Percentiles rank a stretch among this genome's conserved stretches.
Conservation (phyloP, 441 rosid genomes). For the Croton laevigatus region DNA sequence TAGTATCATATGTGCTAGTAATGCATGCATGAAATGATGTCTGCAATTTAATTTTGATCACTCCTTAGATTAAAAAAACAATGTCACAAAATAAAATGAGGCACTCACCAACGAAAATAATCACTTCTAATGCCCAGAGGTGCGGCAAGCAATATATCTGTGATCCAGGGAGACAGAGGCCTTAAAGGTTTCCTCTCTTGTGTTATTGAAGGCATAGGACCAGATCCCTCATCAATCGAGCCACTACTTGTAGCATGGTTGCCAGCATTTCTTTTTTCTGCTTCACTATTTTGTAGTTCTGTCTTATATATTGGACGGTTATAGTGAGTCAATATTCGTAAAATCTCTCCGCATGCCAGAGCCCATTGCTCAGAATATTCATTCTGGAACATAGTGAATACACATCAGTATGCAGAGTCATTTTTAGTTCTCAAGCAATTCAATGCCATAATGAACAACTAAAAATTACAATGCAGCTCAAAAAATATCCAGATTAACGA, state of each 20-base stretch:
- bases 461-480: not conserved
- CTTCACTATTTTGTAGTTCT: constrained; percentile 59
- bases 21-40: not conserved
- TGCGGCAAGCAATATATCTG: constrained; percentile 92
- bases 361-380: constrained; percentile 99
- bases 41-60: not conserved
- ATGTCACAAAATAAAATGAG: constrained; percentile 5
- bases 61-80: constrained; percentile 3
- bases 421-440: constrained; percentile 9
- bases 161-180: constrained; percentile 97
- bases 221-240: constrained; percentile 41
- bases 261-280: constrained; percentile 46
- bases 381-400: constrained; percentile 48
- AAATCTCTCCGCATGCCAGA: constrained; percentile 94
- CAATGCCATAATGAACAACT: constrained; percentile 4
- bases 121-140: constrained; percentile 95
- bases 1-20: not conserved
- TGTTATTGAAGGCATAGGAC: constrained; percentile 41
- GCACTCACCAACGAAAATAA: constrained; percentile 92
- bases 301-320: constrained; percentile 92
- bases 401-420: constrained; percentile 11
- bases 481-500: not conserved
- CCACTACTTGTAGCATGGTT: constrained; percentile 44
- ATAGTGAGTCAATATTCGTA: constrained; percentile 94
- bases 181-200: constrained; percentile 89